These are phyloP conservation scores for Adiantum capillusveneris DNA, from an alignment of 75 land plant genomes.

Conservation along the genomic window DNA sequence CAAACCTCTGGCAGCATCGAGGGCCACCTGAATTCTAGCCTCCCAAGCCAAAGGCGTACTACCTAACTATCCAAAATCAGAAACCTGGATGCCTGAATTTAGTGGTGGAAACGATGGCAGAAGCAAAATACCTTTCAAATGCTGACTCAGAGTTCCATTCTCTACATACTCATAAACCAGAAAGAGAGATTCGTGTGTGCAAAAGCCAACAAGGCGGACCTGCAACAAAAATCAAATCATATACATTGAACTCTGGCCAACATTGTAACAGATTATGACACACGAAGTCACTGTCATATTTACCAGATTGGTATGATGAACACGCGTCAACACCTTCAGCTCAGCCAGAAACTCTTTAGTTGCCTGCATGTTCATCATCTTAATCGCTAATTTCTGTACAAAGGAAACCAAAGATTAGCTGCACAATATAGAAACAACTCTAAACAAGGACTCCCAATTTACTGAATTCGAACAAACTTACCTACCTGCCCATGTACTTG, in stretches of 20 bases:
- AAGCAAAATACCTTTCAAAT: constrained; percentile 26
- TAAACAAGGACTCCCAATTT: neutral
- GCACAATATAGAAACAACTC: neutral
- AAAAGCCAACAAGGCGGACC: constrained; percentile 94
- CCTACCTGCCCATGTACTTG: constrained; percentile 89
- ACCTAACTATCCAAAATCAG: constrained; percentile 6
- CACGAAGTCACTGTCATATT: neutral
- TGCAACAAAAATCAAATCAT: constrained; percentile 19
- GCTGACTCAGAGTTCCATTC: constrained; percentile 86
- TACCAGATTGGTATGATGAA: constrained; percentile 92
- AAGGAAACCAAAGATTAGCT: neutral
- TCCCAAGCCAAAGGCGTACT: constrained; percentile 59
- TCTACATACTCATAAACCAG: constrained; percentile 88
- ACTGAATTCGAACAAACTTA: neutral
- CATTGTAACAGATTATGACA: neutral
- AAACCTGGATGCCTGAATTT: neutral
- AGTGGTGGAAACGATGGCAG: neutral
- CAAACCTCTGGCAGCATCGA: constrained; percentile 93
- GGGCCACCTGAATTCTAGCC: constrained; percentile 80
- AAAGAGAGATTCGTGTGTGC: constrained; percentile 71
- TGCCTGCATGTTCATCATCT: constrained; percentile 89
- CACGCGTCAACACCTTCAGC: constrained; percentile 70
- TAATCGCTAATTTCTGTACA: constrained; percentile 77
- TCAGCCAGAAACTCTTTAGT: constrained; percentile 83
- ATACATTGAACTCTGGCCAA: neutral